Evolutionary conservation across 1,139 yeast genomes (phyloP), one percentile per base, ranked within the genome.

Genomic region (Pichia sp.): DNA sequence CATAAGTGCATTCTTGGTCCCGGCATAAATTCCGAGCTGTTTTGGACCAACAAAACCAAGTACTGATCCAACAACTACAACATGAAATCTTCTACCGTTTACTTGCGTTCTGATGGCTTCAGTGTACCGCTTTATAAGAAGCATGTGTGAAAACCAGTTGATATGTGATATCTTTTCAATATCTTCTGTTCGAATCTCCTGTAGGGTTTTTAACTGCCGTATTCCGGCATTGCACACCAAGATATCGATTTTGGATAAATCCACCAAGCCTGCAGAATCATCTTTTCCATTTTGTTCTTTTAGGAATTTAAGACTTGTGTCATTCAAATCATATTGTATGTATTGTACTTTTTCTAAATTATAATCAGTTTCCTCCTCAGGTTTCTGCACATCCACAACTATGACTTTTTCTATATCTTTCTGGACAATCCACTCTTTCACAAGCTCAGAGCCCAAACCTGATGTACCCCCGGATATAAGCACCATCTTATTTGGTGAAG

Each of bases 191-290:
- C 70, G 54, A 50, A 79, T 56, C 6, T 75, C 73, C 12, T 75
- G 58, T 2, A 86, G 60, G 1, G 76, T 62, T 46, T 75, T 74
- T 55, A 70, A 69, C 49, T 81, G 83, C 51, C 92, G 74, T 10
- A 84, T 71, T 0, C 93, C 96, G 0, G 95, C 96, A 67, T 88
- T 89, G 64, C 87, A 86, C 30, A 91, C 72, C 46, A 88, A 67
- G 0, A 87, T 72, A 36, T 83, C 77, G 2, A 87, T 71, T 24
- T 64, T 46, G 5, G 50, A 46, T 3, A 52, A 46, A 14, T 47
- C 8, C 46, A 47, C 3, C 49, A 16, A 36, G n/a, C 42, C 14
- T 52, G 60, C 2, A 72, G 7, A 27, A 27, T 27, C 7, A 4
- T 27, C 29, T 27, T 4, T 27, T 27, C 29, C 29, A 27, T 27